phyloP scores from a whole-genome alignment of 306 rosid species.

The Rosa multiflora region DNA sequence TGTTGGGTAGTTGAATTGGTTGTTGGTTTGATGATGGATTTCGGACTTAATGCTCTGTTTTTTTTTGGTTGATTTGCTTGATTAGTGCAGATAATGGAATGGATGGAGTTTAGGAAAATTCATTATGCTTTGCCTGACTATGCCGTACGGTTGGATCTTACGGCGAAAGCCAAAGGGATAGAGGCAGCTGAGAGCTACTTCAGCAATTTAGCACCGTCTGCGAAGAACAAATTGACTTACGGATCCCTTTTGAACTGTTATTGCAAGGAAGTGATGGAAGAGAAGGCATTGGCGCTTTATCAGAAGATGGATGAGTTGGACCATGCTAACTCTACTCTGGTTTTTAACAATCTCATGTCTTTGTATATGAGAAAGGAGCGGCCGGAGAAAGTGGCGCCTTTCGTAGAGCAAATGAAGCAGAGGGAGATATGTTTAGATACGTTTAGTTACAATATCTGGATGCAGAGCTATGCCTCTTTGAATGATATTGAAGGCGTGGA shows the following conservation, averaged over 20 bases:
- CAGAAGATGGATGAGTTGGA: constrained; percentile 49
- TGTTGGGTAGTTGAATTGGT: too few species aligned
- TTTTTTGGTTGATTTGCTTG: not conserved
- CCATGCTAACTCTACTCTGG: constrained; percentile 37
- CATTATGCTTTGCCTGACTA: constrained; percentile 44
- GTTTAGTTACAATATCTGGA: constrained; percentile 57
- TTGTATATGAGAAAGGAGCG: constrained; percentile 60
- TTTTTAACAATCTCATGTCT: constrained; percentile 63
- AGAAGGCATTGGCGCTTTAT: constrained; percentile 59
- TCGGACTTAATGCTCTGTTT: not conserved
- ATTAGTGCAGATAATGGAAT: constrained; percentile 67
- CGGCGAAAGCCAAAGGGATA: constrained; percentile 57
- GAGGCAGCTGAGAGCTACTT: constrained; percentile 73
- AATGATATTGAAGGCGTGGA: constrained; percentile 54
- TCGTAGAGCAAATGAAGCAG: constrained; percentile 56
- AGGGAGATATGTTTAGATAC: constrained; percentile 42
- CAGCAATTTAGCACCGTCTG: constrained; percentile 34
- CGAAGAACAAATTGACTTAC: constrained; percentile 53
- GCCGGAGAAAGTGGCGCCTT: constrained; percentile 49
- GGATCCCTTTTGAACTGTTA: constrained; percentile 76
- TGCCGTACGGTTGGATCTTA: constrained; percentile 66
- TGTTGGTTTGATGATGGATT: too few species aligned
- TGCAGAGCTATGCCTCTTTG: constrained; percentile 58
- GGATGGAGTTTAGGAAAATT: constrained; percentile 72
- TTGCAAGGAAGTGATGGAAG: constrained; percentile 57